A percentile compares a stretch with the other conserved stretches of the same genome.
phyloP scores from a whole-genome alignment of 1,284 basidiomycete species.

The Cystobasidium sp. region DNA sequence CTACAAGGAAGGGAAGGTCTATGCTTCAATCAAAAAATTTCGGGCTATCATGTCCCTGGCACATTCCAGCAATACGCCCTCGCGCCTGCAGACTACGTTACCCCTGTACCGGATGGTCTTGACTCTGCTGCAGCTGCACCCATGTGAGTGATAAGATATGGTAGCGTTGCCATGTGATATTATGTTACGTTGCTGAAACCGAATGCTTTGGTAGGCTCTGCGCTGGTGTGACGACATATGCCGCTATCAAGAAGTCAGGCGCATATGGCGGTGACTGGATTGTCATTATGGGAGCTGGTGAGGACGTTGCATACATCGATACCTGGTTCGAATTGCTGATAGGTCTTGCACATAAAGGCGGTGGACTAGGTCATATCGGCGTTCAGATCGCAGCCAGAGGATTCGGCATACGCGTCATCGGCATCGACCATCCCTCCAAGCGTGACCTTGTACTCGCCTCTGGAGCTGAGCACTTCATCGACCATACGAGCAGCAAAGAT shows the following conservation, averaged over 20 bases:
- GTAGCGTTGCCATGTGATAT: neutral
- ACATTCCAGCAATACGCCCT: constrained; percentile 49
- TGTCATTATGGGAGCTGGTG: constrained; percentile 53
- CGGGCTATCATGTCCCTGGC: constrained; percentile 45
- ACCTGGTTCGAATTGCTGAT: neutral
- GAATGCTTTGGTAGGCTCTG: constrained; percentile 47
- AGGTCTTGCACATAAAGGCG: constrained; percentile 37
- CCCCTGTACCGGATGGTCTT: constrained; percentile 53
- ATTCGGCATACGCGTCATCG: constrained; percentile 47
- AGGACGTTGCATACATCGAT: neutral
- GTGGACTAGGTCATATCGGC: constrained; percentile 54
- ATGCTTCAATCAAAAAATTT: constrained; percentile 41
- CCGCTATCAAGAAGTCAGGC: constrained; percentile 53
- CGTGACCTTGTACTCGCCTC: constrained; percentile 31
- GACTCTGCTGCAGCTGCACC: constrained; percentile 52
- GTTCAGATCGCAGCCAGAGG: constrained; percentile 32
- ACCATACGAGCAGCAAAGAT: constrained; percentile 41
- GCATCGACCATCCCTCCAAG: constrained; percentile 42
- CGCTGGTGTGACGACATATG: constrained; percentile 54
- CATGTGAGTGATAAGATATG: constrained; percentile 29
- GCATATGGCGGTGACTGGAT: constrained; percentile 41
- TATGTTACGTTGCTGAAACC: neutral
- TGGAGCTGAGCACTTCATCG: constrained; percentile 44
- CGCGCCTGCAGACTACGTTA: constrained; percentile 50
- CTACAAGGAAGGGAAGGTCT: constrained; percentile 27